Conservation (phyloP, 1,139 yeast genomes). For the Taphrina deformans region DNA sequence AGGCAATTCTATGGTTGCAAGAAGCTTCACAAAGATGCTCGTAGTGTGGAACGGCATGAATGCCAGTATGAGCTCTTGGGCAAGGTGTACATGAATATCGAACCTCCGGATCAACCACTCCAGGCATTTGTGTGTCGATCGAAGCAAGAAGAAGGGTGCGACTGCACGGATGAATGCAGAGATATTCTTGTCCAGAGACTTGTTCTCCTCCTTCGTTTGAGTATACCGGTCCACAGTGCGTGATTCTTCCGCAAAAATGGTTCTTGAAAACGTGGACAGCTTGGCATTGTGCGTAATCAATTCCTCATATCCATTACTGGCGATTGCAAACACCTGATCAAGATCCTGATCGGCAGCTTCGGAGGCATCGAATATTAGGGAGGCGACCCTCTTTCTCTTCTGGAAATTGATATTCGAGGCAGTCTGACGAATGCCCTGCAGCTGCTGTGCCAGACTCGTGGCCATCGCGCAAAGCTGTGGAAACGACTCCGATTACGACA, state of each 20-base stretch:
- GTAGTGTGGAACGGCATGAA: constrained; percentile 74
- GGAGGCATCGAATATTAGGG: constrained; percentile 80
- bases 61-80: constrained; percentile 68
- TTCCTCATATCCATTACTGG: constrained; percentile 75
- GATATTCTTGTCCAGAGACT: constrained; percentile 70
- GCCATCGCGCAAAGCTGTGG: constrained; percentile 15
- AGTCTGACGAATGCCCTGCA: constrained; percentile 57
- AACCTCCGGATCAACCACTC: constrained; percentile 97
- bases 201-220: constrained; percentile 65
- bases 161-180: constrained; percentile 69
- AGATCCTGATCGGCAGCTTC: constrained; percentile 92
- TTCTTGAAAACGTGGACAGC: constrained; percentile 64
- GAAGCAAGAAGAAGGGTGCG: constrained; percentile 72
- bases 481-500: not conserved
- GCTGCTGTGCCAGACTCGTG: constrained; percentile 74
- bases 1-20: constrained; percentile 62
- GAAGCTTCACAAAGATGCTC: constrained; percentile 69
- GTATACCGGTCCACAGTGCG: constrained; percentile 75
- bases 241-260: constrained; percentile 80
- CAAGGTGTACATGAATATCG: constrained; percentile 68
- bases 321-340: constrained; percentile 71
- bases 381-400: constrained; percentile 42
- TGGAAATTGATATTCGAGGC: constrained; percentile 28
- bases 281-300: constrained; percentile 70
- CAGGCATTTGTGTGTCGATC: constrained; percentile 75